phyloP scores from a whole-genome alignment of 1,284 basidiomycete species.

The Bjerkandera adusta region DNA sequence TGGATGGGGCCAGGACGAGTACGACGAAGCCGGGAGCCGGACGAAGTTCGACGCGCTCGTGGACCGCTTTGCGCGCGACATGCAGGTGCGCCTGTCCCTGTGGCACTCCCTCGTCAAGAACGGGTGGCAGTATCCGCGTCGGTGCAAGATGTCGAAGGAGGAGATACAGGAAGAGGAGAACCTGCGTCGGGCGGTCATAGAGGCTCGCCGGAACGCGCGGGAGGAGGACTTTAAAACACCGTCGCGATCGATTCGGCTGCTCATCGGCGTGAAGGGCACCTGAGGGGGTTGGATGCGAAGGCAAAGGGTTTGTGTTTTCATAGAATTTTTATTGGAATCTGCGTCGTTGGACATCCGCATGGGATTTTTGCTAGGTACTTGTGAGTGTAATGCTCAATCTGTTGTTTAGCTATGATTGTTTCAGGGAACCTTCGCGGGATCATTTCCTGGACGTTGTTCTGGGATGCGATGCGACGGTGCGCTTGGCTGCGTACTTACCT shows the following conservation, averaged over 20 bases:
- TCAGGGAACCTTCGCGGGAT: too few species aligned
- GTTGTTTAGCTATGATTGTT: too few species aligned
- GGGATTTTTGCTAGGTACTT: too few species aligned
- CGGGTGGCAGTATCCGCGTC: conserved; percentile 57
- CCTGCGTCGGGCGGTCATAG: conserved; percentile 58
- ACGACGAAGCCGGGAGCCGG: conserved; percentile 47
- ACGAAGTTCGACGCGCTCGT: conserved; percentile 51
- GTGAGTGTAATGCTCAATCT: too few species aligned
- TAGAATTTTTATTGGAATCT: too few species aligned
- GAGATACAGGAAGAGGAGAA: conserved; percentile 66
- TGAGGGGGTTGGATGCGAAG: too few species aligned
- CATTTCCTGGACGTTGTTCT: too few species aligned
- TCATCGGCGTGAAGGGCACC: conserved; percentile 58
- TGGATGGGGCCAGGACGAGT: conserved; percentile 65
- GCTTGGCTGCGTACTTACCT: too few species aligned
- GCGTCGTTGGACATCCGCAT: too few species aligned
- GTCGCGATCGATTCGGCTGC: conserved; percentile 56
- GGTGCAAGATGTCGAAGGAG: conserved; percentile 59
- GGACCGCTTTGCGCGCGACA: conserved; percentile 45
- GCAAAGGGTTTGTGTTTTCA: too few species aligned
- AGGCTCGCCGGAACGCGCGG: conserved; percentile 50
- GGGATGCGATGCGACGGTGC: too few species aligned
- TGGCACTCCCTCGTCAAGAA: conserved; percentile 63
- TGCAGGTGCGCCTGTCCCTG: conserved; percentile 63
- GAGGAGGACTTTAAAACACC: conserved; percentile 54